Evolutionary conservation across 768 basidiomycete genomes (phyloP).

Genomic region (Boletus vinaceobasis): DNA sequence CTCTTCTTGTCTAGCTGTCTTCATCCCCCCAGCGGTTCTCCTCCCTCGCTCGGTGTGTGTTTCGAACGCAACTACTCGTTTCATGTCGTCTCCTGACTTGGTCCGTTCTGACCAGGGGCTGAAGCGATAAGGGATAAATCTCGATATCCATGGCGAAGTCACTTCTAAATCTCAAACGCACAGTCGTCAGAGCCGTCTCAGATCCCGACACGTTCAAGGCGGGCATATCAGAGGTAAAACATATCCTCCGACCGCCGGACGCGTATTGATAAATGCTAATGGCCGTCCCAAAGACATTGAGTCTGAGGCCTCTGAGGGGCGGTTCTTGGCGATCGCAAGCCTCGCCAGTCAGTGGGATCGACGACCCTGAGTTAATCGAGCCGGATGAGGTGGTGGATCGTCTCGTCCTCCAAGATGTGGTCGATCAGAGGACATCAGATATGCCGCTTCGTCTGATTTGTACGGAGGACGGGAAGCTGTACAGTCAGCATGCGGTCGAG

Average conservation of each 20-base stretch:
- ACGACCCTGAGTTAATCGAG: background rate
- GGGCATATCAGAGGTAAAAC: constrained; percentile 1
- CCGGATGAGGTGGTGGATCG: background rate
- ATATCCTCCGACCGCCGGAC: background rate
- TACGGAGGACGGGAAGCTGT: constrained; percentile 24
- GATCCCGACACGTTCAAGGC: constrained; percentile 12
- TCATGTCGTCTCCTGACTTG: background rate
- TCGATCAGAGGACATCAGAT: constrained; percentile 11
- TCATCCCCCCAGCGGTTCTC: background rate
- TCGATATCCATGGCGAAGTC: constrained; percentile 8
- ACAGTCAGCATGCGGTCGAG: constrained; percentile 16
- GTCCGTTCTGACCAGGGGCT: background rate
- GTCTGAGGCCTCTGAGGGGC: no score
- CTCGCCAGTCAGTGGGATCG: background rate
- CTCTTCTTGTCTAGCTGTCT: background rate
- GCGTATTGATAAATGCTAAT: background rate
- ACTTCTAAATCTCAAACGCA: constrained; percentile 7
- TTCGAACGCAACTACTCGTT: background rate
- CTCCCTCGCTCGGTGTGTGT: background rate
- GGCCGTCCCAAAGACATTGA: background rate
- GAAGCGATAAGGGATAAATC: no score
- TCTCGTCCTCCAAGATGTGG: constrained; percentile 12
- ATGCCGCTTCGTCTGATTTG: constrained; percentile 26
- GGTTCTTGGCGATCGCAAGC: background rate
- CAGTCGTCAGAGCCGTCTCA: constrained; percentile 20